Base-by-base conservation (phyloP, 345 rosid species). In the Lenwebbia sp. region DNA sequence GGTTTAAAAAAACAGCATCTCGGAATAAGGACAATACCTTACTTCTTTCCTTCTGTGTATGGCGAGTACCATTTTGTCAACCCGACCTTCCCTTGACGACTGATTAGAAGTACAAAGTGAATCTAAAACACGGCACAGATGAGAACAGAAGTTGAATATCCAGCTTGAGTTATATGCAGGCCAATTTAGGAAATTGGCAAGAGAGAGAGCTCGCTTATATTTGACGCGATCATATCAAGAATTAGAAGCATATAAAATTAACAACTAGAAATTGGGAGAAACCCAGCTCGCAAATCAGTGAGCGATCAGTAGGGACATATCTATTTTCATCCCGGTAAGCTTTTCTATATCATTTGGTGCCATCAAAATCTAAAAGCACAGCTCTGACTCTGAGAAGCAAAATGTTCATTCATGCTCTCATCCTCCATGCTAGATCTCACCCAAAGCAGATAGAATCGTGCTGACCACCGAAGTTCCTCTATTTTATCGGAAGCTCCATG, bases 61-160 rank as follows among this genome's bases (percentile, higher is more conserved):
- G n/a, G n/a, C n/a, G n/a, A 96, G 88, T 96, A 97, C 99, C 99
- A 96, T 86, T 97, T 97, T 75, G 99, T 96, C 88, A 96, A 92
- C 89, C 99, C 89, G 50, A 96, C 98, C 92, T 97, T 97, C 54
- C 99, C 99, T 93, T 96, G 99, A 49, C 99, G 95, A 89, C 99
- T 97, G 86, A 97, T 93, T 30, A 96, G 95, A 88, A 96, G 94
- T 87, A 97, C 99, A 86, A 97, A 97, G 54, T 94, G 95, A 92
- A 95, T 93, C 98, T 95, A 92, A 50, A 87, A 89, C 50, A 86
- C 37, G 33, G 9, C 74, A 40, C 85, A 55, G 21, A 55, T 44
- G 1, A 23, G 51, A 54, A 56, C 3, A 54, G 44, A 11, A 14
- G 14, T 49, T 50, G 15, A 50, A 50, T 82, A 30, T 28, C 10